phyloP scores from a whole-genome alignment of 2,329 filamentous ascomycete species.

The Aspergillus uvarum region DNA sequence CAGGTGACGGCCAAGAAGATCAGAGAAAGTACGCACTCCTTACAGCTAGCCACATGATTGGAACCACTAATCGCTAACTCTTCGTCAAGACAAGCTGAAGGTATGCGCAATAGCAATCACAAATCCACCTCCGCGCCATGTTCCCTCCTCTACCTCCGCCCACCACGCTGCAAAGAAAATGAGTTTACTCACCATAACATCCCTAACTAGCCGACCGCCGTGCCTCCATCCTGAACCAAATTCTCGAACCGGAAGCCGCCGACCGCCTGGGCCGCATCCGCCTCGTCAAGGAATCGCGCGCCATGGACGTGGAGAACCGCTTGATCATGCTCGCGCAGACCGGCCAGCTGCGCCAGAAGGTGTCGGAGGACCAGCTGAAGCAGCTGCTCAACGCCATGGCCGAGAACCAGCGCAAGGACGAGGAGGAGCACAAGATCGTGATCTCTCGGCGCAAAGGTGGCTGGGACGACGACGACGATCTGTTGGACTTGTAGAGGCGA shows the following conservation, averaged over 20 bases:
- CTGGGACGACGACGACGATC: conserved; percentile 71
- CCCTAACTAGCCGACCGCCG: conserved; percentile 32
- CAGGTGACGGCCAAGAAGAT: conserved; percentile 59
- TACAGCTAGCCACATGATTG: not conserved
- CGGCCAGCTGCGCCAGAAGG: conserved; percentile 81
- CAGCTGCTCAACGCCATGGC: conserved; percentile 82
- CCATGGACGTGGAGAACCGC: conserved; percentile 85
- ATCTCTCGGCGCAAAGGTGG: conserved; percentile 79
- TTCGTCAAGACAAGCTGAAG: conserved; percentile 32
- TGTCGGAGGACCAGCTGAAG: conserved; percentile 91
- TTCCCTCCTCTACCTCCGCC: not conserved
- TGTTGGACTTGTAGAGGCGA: conserved; percentile 40
- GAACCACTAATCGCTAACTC: conserved; percentile 2
- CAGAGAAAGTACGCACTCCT: conserved; percentile 56
- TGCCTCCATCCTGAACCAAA: conserved; percentile 72
- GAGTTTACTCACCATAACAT: not conserved
- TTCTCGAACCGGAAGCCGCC: conserved; percentile 89
- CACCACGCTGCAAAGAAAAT: not conserved
- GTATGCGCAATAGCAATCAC: conserved; percentile 19
- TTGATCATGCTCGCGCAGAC: conserved; percentile 87
- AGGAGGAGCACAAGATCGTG: conserved; percentile 77
- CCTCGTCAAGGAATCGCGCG: conserved; percentile 89
- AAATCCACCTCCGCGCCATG: not conserved
- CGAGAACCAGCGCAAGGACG: conserved; percentile 62
- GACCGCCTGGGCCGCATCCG: conserved; percentile 93